phyloP scores from a whole-genome alignment of 306 rosid genomes.

The Citrullus amarus region DNA sequence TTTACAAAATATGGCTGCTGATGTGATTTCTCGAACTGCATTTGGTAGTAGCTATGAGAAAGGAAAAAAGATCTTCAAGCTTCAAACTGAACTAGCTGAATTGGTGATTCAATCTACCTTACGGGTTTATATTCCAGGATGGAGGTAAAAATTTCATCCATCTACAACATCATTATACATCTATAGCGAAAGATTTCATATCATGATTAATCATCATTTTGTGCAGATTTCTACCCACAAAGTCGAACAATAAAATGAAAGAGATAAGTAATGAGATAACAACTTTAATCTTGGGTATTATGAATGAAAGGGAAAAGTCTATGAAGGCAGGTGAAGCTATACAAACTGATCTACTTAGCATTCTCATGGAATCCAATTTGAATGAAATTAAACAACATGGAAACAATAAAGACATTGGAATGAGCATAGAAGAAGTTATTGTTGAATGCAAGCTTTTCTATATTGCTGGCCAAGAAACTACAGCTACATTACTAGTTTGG shows the following conservation, averaged over 20 bases:
- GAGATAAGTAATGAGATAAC: conserved; percentile 12
- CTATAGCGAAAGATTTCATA: not conserved
- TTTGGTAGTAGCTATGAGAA: conserved; percentile 33
- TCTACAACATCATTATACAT: too few relatives aligned
- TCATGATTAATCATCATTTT: not conserved
- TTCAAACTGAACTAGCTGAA: conserved; percentile 4
- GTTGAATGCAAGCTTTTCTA: conserved; percentile 30
- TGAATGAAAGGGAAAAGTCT: conserved; percentile 17
- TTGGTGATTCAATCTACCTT: not conserved
- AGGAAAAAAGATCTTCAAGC: conserved; percentile 23
- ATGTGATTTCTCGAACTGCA: conserved; percentile 31
- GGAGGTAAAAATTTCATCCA: not conserved
- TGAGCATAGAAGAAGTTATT: conserved; percentile 30
- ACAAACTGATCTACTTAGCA: conserved; percentile 9
- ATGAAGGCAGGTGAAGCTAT: conserved; percentile 6
- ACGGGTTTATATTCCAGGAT: not conserved
- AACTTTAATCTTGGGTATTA: conserved; percentile 13
- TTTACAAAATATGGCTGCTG: conserved; percentile 13
- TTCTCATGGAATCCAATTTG: conserved; percentile 30
- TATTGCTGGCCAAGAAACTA: conserved; percentile 41
- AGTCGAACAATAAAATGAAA: conserved; percentile 21
- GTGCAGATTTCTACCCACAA: conserved; percentile 10
- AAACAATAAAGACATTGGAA: conserved; percentile 21
- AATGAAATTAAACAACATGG: conserved; percentile 20
- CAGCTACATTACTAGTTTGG: conserved; percentile 37